Base-by-base conservation (phyloP, 495 filamentous ascomycete species). In the Aspergillus coremiiformis region DNA sequence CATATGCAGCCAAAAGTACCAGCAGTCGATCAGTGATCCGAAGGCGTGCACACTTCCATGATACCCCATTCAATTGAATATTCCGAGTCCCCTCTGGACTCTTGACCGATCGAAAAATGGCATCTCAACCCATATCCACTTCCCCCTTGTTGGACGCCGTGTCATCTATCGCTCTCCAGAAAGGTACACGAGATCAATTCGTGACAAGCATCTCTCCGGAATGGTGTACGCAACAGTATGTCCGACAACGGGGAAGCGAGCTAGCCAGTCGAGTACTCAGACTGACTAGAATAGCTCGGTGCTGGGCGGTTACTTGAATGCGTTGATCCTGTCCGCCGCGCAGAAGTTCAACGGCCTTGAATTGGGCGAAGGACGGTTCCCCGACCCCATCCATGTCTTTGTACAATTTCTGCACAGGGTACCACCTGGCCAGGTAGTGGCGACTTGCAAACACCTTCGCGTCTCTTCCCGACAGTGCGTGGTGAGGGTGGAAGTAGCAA, bases 161-260 rank as follows among this genome's bases (percentile, higher is more conserved):
- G 32, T 61, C 58, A 11, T 49, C 58, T 15, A 35, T 61, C 44
- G 22, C 52, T 5, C 48, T 39, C 14, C 52, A 55, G 21, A 23
- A 47, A 37, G 58, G 52, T 19, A 35, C 48, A 14, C 52, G 20
- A 11, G 47, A 55, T 48, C 54, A 45, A 21, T 63, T 57, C 33
- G 14, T 26, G 10, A 51, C 51, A 6, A 39, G 44, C 7, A 57
- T 63, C 29, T 35, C 56, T n/a, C 47, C 29, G 10, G 56, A 63
- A 42, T 63, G 60, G 60, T 55, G 53, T 20, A 59, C 56, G 4
- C 60, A 63, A 44, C 56, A 59, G 56, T 59, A 59, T 47, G 56
- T 57, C 24, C 17, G 47, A 8, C 14, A 17, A 27, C 24, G 26
- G 20, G 39, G 11, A 21, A 41, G 24, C 44, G 14, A 17, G 22